These are phyloP conservation scores for Pseudogymnoascus destructans DNA, from an alignment of 2,329 filamentous ascomycete species.

Conservation along the genomic window DNA sequence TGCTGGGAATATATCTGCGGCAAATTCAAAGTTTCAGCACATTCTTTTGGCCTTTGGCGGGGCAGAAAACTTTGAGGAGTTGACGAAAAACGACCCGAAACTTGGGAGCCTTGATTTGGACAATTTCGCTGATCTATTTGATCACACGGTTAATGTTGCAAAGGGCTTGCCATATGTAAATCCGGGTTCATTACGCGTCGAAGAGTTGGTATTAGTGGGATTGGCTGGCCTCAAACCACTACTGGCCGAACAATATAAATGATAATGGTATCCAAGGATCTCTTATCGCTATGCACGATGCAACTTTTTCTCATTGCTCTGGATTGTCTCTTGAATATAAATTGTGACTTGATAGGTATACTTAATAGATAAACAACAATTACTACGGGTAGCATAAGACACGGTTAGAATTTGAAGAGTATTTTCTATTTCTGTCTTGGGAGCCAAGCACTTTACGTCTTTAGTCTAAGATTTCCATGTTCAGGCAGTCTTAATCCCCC, in stretches of 20 bases:
- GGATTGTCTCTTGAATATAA: no score
- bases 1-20: slow-evolving; percentile 24
- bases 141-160: slow-evolving; percentile 65
- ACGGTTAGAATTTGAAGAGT: no score
- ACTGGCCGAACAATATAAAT: not conserved
- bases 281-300: no score
- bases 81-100: slow-evolving; percentile 48
- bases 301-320: no score
- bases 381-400: no score
- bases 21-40: slow-evolving; percentile 46
- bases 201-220: not conserved
- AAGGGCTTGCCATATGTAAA: not conserved
- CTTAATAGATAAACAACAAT: no score
- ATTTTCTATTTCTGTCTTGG: no score
- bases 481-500: no score
- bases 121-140: slow-evolving; percentile 58
- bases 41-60: slow-evolving; percentile 70
- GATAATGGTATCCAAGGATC: not conserved
- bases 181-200: not conserved
- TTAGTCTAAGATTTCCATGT: no score
- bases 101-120: slow-evolving; percentile 43
- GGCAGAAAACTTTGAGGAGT: slow-evolving; percentile 65
- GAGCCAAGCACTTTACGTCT: no score
- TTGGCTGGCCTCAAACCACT: slow-evolving; percentile 1
- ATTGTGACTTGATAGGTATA: no score